A percentile compares a stretch with the other conserved stretches of the same genome.
Conservation (phyloP, 2,329 filamentous ascomycete species). For the Curvularia eragrostidis region DNA sequence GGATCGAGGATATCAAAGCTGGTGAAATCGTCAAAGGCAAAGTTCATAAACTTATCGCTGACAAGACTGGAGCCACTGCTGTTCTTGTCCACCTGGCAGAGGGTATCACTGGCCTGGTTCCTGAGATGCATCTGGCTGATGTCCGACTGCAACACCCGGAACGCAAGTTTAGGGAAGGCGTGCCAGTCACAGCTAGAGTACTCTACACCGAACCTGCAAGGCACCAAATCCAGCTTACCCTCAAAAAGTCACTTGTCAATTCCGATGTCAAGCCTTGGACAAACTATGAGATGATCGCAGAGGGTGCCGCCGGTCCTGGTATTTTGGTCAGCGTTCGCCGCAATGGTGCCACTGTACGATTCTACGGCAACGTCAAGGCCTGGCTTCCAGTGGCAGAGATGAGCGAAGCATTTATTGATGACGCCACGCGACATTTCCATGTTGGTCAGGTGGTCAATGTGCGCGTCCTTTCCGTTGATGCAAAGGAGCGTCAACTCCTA, state of each 20-base stretch:
- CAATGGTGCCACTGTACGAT: constrained; percentile 87
- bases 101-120: constrained; percentile 85
- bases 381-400: constrained; percentile 95
- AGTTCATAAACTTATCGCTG: constrained; percentile 83
- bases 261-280: constrained; percentile 82
- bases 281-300: constrained; percentile 73
- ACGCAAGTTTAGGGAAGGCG: constrained; percentile 90
- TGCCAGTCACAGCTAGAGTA: constrained; percentile 83
- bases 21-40: constrained; percentile 82
- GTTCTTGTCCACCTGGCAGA: constrained; percentile 85
- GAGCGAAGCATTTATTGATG: constrained; percentile 94
- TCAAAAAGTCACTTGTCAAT: constrained; percentile 95
- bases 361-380: constrained; percentile 82
- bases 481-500: constrained; percentile 72
- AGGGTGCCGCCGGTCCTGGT: constrained; percentile 81
- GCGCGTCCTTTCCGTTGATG: constrained; percentile 81
- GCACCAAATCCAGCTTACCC: constrained; percentile 80
- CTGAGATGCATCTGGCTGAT: constrained; percentile 88
- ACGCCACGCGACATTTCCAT: constrained; percentile 88
- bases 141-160: constrained; percentile 88
- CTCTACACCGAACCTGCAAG: constrained; percentile 78
- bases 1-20: constrained; percentile 87
- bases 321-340: constrained; percentile 83
- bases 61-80: constrained; percentile 77
- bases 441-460: constrained; percentile 90